Evolutionary conservation across 2,329 filamentous ascomycete species (phyloP), one percentile per base, ranked within the genome.

Genomic region (Ceratocystis alfenasii): DNA sequence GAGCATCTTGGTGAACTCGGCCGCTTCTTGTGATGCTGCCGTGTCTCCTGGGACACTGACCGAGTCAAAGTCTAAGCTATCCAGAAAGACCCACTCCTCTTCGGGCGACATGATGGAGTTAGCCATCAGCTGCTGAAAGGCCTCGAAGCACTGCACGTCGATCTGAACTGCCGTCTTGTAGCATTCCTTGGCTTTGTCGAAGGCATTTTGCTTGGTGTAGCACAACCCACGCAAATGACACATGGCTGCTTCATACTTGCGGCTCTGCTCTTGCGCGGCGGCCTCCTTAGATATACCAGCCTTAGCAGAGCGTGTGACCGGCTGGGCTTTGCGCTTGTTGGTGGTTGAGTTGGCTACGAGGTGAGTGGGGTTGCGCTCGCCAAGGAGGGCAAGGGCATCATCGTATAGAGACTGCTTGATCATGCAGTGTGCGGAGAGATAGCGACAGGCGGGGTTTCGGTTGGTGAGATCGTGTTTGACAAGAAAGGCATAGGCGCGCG

Each of bases 101-200:
- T 89, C 86, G 0, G 92, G 91, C 61, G 84, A 85, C 84, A 99
- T 88, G 68, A 99, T 81, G 22, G 89, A 89, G 77, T 99, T 99
- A 77, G 91, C 90, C 86, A 97, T 96, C 65, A 99, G 83, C 78
- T 97, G 92, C 71, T 96, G 92, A 73, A 99, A 97, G 0, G 94
- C 94, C 76, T 99, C 94, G 73, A 96, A 97, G 76, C 94, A 99
- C 75, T 96, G 92, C 2, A 97, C 92, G 73, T 99, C 94, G 72
- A 99, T 96, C 68, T 89, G 86, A 59, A 97, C 91, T 1, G 94
- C 94, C 72, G 95, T 90, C 78, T 96, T 97, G 81, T 97, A 99
- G 77, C 94, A 97, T 72, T 97, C 92, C 75, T 96, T 96, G 64
- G 94, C 94, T 44, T 91, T 87, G 74, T 99, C 94, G 72, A 97